Evolutionary conservation across 164 flowering plant genomes (phyloP).

Genomic region (Hamamelis virginiana): DNA sequence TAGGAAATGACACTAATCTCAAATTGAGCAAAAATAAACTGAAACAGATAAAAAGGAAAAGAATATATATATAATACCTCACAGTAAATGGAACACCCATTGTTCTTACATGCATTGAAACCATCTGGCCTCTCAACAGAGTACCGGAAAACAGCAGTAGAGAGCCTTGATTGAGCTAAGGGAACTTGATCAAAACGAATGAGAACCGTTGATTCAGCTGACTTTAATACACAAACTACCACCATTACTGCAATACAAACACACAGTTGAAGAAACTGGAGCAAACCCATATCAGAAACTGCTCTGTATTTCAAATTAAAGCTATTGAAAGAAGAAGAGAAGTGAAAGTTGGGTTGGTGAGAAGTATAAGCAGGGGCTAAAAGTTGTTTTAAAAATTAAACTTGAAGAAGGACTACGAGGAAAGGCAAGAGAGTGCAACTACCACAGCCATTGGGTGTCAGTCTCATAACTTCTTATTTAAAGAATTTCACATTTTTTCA

Average conservation of each 20-base stretch:
- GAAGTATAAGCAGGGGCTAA: not conserved
- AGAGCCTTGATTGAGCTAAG: constrained; percentile 31
- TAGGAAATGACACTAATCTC: no score
- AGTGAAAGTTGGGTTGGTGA: not conserved
- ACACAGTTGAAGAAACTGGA: constrained; percentile 22
- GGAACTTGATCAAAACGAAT: constrained; percentile 42
- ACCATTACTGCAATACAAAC: constrained; percentile 16
- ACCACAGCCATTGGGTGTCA: constrained; percentile 39
- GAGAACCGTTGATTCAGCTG: constrained; percentile 32
- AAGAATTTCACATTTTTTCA: constrained; percentile 28
- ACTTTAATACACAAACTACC: constrained; percentile 12
- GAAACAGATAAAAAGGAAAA: not conserved
- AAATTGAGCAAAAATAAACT: no score
- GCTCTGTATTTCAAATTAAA: constrained; percentile 16
- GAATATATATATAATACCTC: constrained; percentile 32
- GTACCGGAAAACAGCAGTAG: constrained; percentile 44
- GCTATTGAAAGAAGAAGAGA: not conserved
- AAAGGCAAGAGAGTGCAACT: no score
- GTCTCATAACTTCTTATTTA: constrained; percentile 38
- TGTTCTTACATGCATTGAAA: constrained; percentile 32
- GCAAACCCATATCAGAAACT: constrained; percentile 28
- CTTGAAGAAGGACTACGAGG: no score
- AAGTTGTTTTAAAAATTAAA: no score
- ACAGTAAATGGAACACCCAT: constrained; percentile 41
- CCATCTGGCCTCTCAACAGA: constrained; percentile 30